phyloP scores from a whole-genome alignment of 768 basidiomycete species.

The Russula sp. region DNA sequence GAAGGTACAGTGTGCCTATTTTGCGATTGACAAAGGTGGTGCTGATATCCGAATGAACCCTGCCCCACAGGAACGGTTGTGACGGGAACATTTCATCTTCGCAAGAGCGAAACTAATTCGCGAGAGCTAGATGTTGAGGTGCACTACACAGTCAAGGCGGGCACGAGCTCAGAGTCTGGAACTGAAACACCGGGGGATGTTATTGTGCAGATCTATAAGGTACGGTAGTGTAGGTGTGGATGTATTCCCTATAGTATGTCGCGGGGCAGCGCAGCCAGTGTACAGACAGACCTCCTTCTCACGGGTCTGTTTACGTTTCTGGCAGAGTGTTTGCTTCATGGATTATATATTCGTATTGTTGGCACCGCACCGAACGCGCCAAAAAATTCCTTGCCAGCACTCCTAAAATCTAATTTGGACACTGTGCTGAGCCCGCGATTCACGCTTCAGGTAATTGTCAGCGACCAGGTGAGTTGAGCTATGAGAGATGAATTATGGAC shows the following conservation, averaged over 20 bases:
- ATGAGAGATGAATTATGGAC: too few relatives aligned
- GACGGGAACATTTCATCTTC: slow-evolving; percentile 74
- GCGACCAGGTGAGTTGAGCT: too few relatives aligned
- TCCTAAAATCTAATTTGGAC: too few relatives aligned
- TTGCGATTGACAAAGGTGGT: too few relatives aligned
- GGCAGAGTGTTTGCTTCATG: neutral
- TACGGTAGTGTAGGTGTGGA: slow-evolving; percentile 42
- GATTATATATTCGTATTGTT: neutral
- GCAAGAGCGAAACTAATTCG: slow-evolving; percentile 73
- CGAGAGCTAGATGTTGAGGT: slow-evolving; percentile 91
- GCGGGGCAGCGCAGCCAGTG: too few relatives aligned
- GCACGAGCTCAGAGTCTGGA: slow-evolving; percentile 25
- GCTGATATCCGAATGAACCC: neutral
- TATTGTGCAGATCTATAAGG: slow-evolving; percentile 74
- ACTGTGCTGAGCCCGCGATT: too few relatives aligned
- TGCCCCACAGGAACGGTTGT: slow-evolving; percentile 57
- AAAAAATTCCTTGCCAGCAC: too few relatives aligned
- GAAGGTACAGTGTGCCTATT: slow-evolving; percentile 47
- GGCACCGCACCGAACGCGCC: neutral
- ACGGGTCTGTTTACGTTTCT: neutral
- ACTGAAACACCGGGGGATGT: slow-evolving; percentile 35
- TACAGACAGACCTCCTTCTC: neutral
- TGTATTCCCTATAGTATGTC: neutral
- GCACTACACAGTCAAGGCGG: slow-evolving; percentile 55
- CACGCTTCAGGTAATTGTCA: too few relatives aligned